These are phyloP conservation scores for Penicillium janthinellum DNA, from an alignment of 2,329 filamentous ascomycete species.

Conservation along the genomic window DNA sequence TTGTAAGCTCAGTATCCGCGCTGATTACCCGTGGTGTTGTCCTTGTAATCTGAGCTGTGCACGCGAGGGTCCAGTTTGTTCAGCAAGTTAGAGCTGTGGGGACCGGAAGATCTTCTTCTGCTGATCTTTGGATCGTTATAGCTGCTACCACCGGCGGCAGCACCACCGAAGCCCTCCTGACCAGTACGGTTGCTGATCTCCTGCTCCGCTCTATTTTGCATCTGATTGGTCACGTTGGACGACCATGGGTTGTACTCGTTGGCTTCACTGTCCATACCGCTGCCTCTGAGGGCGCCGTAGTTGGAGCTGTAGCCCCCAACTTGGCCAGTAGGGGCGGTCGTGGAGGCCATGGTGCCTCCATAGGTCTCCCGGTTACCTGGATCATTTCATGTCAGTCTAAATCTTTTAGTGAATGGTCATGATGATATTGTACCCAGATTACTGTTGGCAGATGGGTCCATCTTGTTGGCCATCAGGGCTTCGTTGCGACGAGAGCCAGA, in stretches of 20 bases:
- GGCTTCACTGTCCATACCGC: constrained; percentile 26
- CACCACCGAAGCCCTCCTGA: constrained; percentile 15
- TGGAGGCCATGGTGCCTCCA: not conserved
- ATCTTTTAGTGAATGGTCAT: not conserved
- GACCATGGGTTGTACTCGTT: constrained; percentile 10
- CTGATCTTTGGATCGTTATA: constrained; percentile 14
- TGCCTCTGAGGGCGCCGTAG: no score
- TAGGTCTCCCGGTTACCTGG: constrained; percentile 1
- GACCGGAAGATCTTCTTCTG: constrained; percentile 34
- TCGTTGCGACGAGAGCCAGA: not conserved
- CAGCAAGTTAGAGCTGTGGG: constrained; percentile 46
- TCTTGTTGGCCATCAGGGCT: constrained; percentile 5
- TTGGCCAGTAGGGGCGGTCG: constrained; percentile 1
- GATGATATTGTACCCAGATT: not conserved
- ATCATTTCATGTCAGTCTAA: not conserved
- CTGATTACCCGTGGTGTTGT: constrained; percentile 12
- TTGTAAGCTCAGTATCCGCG: constrained; percentile 17
- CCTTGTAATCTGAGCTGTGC: constrained; percentile 16
- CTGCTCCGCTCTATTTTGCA: constrained; percentile 58
- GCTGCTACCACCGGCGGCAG: constrained; percentile 17
- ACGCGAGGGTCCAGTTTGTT: constrained; percentile 45
- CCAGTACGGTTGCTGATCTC: constrained; percentile 41
- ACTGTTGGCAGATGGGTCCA: not conserved
- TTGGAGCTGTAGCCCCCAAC: constrained; percentile 3
- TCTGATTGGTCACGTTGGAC: constrained; percentile 50